Evolutionary conservation across 345 rosid genomes (phyloP), one percentile per base, ranked within the genome.

Genomic region (Brassica napus): DNA sequence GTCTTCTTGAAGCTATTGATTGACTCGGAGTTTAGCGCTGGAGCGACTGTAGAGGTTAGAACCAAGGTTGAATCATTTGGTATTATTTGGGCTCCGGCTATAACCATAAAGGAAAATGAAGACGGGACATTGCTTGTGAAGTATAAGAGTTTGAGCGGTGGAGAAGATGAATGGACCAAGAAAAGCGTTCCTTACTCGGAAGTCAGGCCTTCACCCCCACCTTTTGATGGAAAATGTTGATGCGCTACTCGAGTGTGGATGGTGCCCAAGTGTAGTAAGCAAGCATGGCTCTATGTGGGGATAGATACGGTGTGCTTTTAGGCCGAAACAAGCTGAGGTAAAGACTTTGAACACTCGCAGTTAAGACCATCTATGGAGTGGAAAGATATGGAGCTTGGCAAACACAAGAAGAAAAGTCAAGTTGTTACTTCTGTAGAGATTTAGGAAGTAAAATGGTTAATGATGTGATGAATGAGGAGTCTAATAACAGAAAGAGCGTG

Each of bases 351-450:
- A 55, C 77, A 32, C 30, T 70, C 79, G 1, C 82, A 85, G 32
- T 49, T 91, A 64, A 86, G 97, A 83, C 94, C 92, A 69, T 83
- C 83, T 34, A 59, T 78, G 59, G 86, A 84, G 68, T 88, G 92
- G 92, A 71, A 66, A 66, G 79, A 87, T 83, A 87, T 83, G 88
- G 92, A 32, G 71, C 68, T 30, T 87, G 94, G 97, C 47, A 75
- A 63, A 57, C 65, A 37, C 28, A 80, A 79, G 83, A 83, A 32
- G 71, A 86, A 42, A 9, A 42, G 6, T 18, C 21, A 18, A 18
- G 21, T 18, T 32, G 35, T 32, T 1, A 32, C 35, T 32, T 32
- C 6, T 32, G 35, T 32, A 32, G 78, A 77, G 77, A 69, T 32
- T 30, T 65, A 11, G 84, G 80, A 23, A 68, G 71, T 69, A 75